A percentile compares a stretch with the other conserved stretches of the same genome.
phyloP scores from a whole-genome alignment of 2,329 filamentous ascomycete species.

The Pyrenochaeta sp. region DNA sequence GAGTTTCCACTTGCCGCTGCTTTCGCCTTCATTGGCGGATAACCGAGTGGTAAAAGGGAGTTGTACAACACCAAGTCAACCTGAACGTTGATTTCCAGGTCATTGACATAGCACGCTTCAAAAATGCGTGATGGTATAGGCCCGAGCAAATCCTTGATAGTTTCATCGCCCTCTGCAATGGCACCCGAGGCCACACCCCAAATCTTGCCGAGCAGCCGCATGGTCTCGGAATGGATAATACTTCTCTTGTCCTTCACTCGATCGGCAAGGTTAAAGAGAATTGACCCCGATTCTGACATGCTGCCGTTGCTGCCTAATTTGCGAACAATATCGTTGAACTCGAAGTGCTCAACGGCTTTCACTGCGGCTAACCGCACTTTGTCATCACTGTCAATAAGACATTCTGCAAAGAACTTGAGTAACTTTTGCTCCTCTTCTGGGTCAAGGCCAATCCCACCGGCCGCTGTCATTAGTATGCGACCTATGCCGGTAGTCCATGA shows the following conservation, averaged over 20 bases:
- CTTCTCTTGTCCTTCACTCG: slow-evolving; percentile 87
- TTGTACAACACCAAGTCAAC: slow-evolving; percentile 88
- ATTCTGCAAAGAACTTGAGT: slow-evolving; percentile 77
- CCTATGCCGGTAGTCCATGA: slow-evolving; percentile 87
- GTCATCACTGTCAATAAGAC: slow-evolving; percentile 88
- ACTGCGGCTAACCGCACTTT: slow-evolving; percentile 91
- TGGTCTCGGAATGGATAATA: slow-evolving; percentile 83
- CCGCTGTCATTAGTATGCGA: slow-evolving; percentile 88
- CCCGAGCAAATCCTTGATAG: slow-evolving; percentile 76
- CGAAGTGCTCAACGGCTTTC: slow-evolving; percentile 81
- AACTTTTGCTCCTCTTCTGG: slow-evolving; percentile 81
- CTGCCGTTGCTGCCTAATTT: slow-evolving; percentile 82
- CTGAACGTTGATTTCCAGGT: slow-evolving; percentile 82
- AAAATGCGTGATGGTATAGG: slow-evolving; percentile 86
- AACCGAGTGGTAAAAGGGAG: slow-evolving; percentile 86
- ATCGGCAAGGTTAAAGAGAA: slow-evolving; percentile 83
- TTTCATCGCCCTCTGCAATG: slow-evolving; percentile 82
- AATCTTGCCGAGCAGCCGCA: slow-evolving; percentile 82
- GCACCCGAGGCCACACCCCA: slow-evolving; percentile 95
- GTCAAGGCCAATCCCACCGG: slow-evolving; percentile 86
- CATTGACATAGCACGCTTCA: slow-evolving; percentile 89
- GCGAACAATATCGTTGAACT: slow-evolving; percentile 79
- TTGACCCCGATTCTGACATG: slow-evolving; percentile 76
- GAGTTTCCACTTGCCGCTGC: slow-evolving; percentile 60
- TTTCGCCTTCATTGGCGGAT: slow-evolving; percentile 73